Evolutionary conservation across 441 rosid genomes (phyloP).

Genomic region (Erodium texanum): DNA sequence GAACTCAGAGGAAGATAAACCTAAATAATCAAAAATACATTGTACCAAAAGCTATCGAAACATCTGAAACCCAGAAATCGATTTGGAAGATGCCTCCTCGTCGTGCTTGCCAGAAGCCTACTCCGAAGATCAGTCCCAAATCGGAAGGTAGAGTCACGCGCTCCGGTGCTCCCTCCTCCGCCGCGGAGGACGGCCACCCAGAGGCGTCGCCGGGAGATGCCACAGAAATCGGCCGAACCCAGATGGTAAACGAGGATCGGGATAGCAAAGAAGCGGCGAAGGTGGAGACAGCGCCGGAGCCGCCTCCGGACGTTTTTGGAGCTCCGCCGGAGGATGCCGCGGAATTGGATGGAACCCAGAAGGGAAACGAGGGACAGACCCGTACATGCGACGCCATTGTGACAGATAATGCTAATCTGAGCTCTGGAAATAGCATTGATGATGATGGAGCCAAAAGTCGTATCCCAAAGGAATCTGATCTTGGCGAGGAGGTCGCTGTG

Average conservation of each 20-base stretch:
- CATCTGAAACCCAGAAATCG: slow-evolving; percentile 4
- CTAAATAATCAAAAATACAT: not conserved
- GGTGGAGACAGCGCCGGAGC: not conserved
- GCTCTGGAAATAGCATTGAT: not conserved
- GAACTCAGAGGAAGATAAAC: not conserved
- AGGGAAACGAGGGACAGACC: not conserved
- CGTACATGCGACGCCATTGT: too few species aligned
- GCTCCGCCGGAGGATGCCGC: not conserved
- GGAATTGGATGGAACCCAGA: not conserved
- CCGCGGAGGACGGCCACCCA: not conserved
- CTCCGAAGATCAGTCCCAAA: not conserved
- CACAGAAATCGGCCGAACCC: not conserved
- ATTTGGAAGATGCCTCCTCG: not conserved
- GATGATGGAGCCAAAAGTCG: not conserved
- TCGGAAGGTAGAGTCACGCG: not conserved
- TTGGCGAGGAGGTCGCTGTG: not conserved
- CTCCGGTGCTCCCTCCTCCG: not conserved
- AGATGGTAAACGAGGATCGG: not conserved
- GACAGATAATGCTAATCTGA: not conserved
- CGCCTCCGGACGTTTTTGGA: too few species aligned
- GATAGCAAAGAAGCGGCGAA: not conserved
- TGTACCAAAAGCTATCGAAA: not conserved
- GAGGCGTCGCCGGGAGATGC: not conserved
- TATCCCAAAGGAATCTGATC: not conserved
- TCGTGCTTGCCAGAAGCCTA: not conserved